These are phyloP conservation scores for Linum usitatissimum DNA, from an alignment of 345 rosid species.

Conservation along the genomic window DNA sequence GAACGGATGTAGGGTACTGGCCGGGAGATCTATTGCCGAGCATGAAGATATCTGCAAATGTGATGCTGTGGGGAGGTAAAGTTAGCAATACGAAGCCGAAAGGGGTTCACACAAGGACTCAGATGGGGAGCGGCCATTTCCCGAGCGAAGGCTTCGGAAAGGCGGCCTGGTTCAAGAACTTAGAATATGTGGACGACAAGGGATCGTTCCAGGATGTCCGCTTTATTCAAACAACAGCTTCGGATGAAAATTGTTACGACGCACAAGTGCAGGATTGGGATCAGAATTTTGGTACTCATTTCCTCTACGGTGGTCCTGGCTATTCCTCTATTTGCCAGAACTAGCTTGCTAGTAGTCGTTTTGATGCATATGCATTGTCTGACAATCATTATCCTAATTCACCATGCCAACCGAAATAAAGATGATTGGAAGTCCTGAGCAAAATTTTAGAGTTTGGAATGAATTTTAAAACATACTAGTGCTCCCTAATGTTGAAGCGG, in stretches of 20 bases:
- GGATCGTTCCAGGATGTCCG: too few species aligned
- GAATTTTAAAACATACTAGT: too few species aligned
- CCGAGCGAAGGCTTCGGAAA: neutral
- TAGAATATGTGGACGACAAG: neutral
- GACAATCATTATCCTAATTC: too few species aligned
- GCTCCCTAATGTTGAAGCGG: too few species aligned
- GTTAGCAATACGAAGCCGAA: neutral
- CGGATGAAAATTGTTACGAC: neutral
- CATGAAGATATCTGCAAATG: neutral
- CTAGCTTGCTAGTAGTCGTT: too few species aligned
- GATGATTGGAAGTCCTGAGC: too few species aligned
- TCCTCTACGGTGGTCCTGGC: neutral
- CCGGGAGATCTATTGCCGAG: conserved; percentile 1
- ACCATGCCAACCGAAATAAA: too few species aligned
- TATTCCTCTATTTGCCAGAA: neutral
- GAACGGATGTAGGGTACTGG: conserved; percentile 9
- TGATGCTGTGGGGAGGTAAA: conserved; percentile 10
- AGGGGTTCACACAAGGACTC: neutral
- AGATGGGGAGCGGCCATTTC: neutral
- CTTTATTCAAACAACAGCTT: too few species aligned
- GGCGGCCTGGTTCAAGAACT: neutral
- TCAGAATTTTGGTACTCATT: neutral
- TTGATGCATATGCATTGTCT: too few species aligned
- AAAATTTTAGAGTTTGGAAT: too few species aligned
- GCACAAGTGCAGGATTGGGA: neutral